Percentiles rank a stretch among this genome's conserved stretches.
Conservation (phyloP, 2,329 filamentous ascomycete genomes). For the Arthrobotrys megalospora region DNA sequence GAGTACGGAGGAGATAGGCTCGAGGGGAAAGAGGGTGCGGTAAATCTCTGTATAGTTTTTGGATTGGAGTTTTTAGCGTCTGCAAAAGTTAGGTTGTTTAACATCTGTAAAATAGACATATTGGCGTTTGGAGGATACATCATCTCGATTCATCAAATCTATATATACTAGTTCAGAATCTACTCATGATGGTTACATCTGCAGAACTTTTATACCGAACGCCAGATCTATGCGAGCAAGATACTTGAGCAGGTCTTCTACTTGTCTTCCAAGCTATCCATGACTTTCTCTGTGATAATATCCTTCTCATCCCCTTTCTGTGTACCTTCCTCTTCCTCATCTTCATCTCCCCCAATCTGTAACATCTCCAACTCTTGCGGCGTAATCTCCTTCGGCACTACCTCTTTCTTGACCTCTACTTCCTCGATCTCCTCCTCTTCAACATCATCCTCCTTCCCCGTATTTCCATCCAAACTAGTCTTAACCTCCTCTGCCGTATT, state of each 20-base stretch:
- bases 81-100: slow-evolving; percentile 25
- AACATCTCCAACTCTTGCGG: slow-evolving; percentile 50
- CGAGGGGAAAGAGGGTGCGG: slow-evolving; percentile 72
- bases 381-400: slow-evolving; percentile 44
- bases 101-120: slow-evolving; percentile 28
- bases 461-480: slow-evolving; percentile 48
- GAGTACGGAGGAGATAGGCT: slow-evolving; percentile 53
- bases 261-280: slow-evolving; percentile 17
- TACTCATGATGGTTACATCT: background rate
- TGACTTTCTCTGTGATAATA: slow-evolving; percentile 19
- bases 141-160: background rate
- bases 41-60: background rate
- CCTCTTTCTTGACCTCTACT: slow-evolving; percentile 20
- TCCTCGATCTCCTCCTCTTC: background rate
- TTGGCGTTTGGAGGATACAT: slow-evolving; percentile 34
- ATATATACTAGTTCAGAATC: slow-evolving; percentile 10
- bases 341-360: slow-evolving; percentile 35
- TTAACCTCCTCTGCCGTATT: slow-evolving; percentile 22
- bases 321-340: slow-evolving; percentile 30
- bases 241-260: background rate
- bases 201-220: slow-evolving; percentile 6
- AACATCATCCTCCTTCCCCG: background rate
- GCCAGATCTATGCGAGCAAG: slow-evolving; percentile 6
- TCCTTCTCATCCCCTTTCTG: slow-evolving; percentile 21
- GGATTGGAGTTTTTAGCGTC: slow-evolving; percentile 41